Evolutionary conservation across 805 yeast genomes (phyloP), one percentile per base, ranked within the genome.

Genomic region (Metschnikowia santaceciliae): DNA sequence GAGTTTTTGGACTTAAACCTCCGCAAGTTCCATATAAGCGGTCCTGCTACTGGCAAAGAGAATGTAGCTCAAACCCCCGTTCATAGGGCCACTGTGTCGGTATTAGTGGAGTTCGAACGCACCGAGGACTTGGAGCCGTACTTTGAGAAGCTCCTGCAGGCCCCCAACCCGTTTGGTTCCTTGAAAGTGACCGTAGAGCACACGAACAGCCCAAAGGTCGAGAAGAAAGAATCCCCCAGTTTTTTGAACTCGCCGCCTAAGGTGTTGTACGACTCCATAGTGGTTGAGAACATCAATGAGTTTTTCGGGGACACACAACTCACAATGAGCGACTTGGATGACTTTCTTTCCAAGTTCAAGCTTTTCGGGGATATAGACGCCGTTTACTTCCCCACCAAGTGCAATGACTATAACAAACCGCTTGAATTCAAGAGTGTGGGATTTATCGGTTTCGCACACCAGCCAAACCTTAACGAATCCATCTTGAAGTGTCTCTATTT

Each of bases 371-470:
- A 68, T 13, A 73, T 86, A 30, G 79, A 75, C 19, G 70, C 80
- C 1, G 70, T 79, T 11, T 79, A 78, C 51, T 67, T 84, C 55
- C 90, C 90, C 1, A 63, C 67, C 14, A 62, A 66, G 13, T 17
- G 34, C 13, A 34, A 15, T 65, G 64, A n/a, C 61, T 61, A 17
- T 51, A 52, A 19, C 60, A 72, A 38, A 52, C 78, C 77, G 13
- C 80, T 78, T 56, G 15, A 32, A 10, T 34, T 51, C 17, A 46
- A 47, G 20, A 32, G 46, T 8, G 34, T 46, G 22, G 88, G 84
- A 0, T 84, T 78, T 56, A 72, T 84, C 36, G 78, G 77, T 48
- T 81, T 79, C 55, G 62, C 64, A 17, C 67, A 61, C 13, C 35
- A 50, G 8, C 55, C 58, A 3, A 47, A 54, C 30, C 37, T 63